phyloP scores from a whole-genome alignment of 202 grass and related monocot genomes.

The Schoenoplectus tabernaemontani region DNA sequence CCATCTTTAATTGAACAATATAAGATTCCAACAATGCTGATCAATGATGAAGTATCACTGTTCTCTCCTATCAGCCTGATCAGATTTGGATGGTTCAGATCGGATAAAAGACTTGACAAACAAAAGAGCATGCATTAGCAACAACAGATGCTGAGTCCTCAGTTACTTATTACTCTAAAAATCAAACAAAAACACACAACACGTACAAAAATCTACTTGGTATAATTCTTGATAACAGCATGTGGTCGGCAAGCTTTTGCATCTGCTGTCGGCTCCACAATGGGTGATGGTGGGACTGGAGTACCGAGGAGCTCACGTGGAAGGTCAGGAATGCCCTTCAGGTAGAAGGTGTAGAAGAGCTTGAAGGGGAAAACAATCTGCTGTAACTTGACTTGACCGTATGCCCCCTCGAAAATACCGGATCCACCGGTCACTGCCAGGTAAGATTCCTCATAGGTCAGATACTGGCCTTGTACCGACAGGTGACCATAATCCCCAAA shows the following conservation, averaged over 20 bases:
- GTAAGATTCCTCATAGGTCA: conserved; percentile 80
- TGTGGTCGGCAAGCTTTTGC: conserved; percentile 50
- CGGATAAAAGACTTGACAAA: not conserved
- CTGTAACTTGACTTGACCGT: conserved; percentile 86
- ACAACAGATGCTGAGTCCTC: not conserved
- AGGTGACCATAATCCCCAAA: conserved; percentile 91
- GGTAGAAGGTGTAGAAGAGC: conserved; percentile 97
- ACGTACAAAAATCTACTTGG: conserved; percentile 27
- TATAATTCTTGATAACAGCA: conserved; percentile 58
- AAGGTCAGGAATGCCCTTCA: conserved; percentile 71
- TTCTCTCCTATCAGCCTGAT: not conserved
- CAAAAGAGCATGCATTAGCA: not conserved
- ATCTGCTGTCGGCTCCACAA: conserved; percentile 72
- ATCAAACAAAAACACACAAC: not conserved
- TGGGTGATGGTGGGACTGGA: conserved; percentile 64
- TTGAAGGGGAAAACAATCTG: conserved; percentile 96
- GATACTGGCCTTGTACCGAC: conserved; percentile 61
- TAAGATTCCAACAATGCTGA: no score
- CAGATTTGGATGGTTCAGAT: not conserved
- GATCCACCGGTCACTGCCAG: conserved; percentile 63
- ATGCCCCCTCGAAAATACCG: conserved; percentile 68
- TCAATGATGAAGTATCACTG: not conserved
- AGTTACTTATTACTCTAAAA: not conserved
- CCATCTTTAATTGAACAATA: no score
- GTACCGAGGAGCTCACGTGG: conserved; percentile 63